Conservation (phyloP, 352 stramenopile species). For the Pythium plurisporium region DNA sequence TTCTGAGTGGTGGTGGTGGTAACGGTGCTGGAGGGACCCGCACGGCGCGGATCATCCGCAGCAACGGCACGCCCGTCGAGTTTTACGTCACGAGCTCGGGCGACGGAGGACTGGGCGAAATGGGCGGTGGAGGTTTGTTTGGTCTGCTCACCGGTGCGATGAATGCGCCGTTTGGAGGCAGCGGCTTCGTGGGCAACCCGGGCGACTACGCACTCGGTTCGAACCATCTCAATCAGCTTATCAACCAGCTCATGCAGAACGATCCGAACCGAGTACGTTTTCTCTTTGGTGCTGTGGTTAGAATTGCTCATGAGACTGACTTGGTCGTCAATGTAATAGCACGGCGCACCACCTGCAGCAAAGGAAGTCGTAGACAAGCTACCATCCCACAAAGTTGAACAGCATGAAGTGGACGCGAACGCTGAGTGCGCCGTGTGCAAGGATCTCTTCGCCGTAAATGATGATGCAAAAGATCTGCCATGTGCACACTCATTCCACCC, state of each 20-base stretch:
- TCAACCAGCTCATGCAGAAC: slow-evolving; percentile 89
- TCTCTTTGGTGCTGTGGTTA: not conserved
- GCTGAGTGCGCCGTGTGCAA: slow-evolving; percentile 86
- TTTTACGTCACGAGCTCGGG: slow-evolving; percentile 65
- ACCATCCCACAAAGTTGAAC: slow-evolving; percentile 66
- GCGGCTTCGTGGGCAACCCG: slow-evolving; percentile 51
- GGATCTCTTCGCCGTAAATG: slow-evolving; percentile 73
- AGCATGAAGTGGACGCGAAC: slow-evolving; percentile 68
- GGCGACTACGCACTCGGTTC: slow-evolving; percentile 80
- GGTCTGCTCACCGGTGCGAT: slow-evolving; percentile 58
- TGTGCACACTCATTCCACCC: slow-evolving; percentile 79
- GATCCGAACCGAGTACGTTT: slow-evolving; percentile 72
- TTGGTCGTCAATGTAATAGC: slow-evolving; percentile 28
- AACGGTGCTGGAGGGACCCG: not conserved
- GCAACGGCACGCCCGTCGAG: slow-evolving; percentile 65
- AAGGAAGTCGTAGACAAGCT: slow-evolving; percentile 75
- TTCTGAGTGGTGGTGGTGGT: slow-evolving; percentile 4
- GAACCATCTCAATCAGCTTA: slow-evolving; percentile 70
- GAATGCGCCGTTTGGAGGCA: slow-evolving; percentile 21
- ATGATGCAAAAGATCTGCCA: slow-evolving; percentile 69
- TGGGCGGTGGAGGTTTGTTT: slow-evolving; percentile 17
- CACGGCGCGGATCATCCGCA: slow-evolving; percentile 53
- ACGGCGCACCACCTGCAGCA: slow-evolving; percentile 69
- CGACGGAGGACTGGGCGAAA: slow-evolving; percentile 32
- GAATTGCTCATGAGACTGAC: not conserved